Base-by-base conservation (phyloP, 2,329 filamentous ascomycete genomes). In the Aspergillus pseudoviridinutans region DNA sequence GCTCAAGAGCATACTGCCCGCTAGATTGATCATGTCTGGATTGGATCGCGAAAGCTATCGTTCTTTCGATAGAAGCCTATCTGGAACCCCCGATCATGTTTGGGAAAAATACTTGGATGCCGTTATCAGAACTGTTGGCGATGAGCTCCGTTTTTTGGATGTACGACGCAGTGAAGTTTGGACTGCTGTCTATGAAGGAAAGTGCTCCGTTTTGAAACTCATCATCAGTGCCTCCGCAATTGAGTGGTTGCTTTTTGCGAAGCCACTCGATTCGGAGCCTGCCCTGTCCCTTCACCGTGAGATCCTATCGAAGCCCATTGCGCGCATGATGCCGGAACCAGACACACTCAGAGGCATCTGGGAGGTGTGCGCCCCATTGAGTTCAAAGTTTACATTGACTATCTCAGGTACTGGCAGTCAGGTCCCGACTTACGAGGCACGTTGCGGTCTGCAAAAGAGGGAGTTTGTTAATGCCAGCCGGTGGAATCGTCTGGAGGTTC, bases 231-330 rank as follows among this genome's bases (percentile, higher is more conserved):
- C 50, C n/a, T 49, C 57, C 12, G 57, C 55, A 9, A 47, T 76
- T 7, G 66, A 75, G 54, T 85, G 84, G 81, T 68, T 74, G 0
- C 58, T 85, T 4, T 83, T 76, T 61, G 76, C 78, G 12, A 78
- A 77, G 38, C 70, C 79, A n/a, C 66, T 72, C 0, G 54, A 63
- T 3, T 59, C 67, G 14, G 68, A 77, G 29, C 72, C 77, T 2
- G 71, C 73, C 0, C 72, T 75, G 27, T 77, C 74, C 53, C 56
- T 66, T 1, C 60, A 78, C 22, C 71, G 82, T 29, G 73, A 78
- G 53, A 68, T 79, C 0, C 67, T 82, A 2, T 66, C 66, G 2
- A 74, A 73, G 42, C 80, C 81, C 0, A 73, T 83, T 60, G 81
- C 81, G 7, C 73, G 74, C 55, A 80, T 83, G 78, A 59, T 60